Evolutionary conservation across 2,329 filamentous ascomycete genomes (phyloP), one percentile per base, ranked within the genome.

Genomic region (Talaromyces amestolkiae): DNA sequence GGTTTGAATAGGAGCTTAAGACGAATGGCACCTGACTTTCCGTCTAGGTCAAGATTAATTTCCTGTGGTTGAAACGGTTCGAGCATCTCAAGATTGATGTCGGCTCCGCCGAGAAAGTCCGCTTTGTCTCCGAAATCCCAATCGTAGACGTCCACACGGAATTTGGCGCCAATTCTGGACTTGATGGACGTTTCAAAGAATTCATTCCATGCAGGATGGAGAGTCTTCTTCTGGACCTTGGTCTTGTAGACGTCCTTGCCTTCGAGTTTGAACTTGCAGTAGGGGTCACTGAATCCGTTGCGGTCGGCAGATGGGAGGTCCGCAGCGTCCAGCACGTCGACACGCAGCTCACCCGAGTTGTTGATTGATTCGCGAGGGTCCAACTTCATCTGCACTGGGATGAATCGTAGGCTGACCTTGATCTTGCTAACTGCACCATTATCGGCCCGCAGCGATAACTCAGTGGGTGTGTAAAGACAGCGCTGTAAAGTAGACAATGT

Each of bases 91-190:
- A 99, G 85, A 71, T 92, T 88, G 73, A 99, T 92, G 4, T 82
- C 80, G 0, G 92, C 84, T 66, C 84, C 85, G 53, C 95, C 95
- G n/a, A 99, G 81, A 75, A 90, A 91, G 77, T 99, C 95, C 1
- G 93, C 92, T 78, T 93, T 94, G 77, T 96, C 93, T 58, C 92
- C 94, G 82, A 98, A 96, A 77, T 99, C 95, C 87, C 94, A 99
- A 75, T 99, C 95, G 76, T 89, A 96, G 2, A 98, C 89, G 64
- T 91, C 91, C 72, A 92, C 88, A 37, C 84, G 85, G 79, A 99
- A 95, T 31, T 95, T 87, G 43, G 93, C 91, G 0, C 85, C 92
- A 17, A 93, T 97, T 66, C 95, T 86, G 15, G 93, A 96, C 19
- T 91, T 88, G 61, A 99, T 82, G 0, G 88, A 83, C 0, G 92